Evolutionary conservation across 2,329 filamentous ascomycete species (phyloP), one percentile per base, ranked within the genome.

Genomic region (Colletotrichum godetiae): DNA sequence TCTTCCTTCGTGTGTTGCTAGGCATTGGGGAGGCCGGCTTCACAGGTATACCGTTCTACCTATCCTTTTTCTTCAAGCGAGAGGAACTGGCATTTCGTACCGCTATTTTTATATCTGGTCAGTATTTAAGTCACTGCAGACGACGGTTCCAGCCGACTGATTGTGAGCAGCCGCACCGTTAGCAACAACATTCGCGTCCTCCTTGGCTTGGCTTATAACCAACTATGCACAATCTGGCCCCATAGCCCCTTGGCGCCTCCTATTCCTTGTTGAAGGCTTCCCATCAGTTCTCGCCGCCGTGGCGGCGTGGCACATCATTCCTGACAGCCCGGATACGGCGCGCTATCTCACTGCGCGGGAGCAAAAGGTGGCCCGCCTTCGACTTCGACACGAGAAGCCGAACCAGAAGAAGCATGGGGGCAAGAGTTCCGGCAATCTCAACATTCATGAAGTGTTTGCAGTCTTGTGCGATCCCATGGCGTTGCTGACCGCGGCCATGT

Each of bases 241-340:
- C 19, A 92, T 97, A 62, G 93, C 94, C 0, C 91, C 93, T 4
- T 97, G 95, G 95, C 89, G 95, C n/a, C 87, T 95, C 2, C 86
- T 97, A 33, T 97, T 97, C 78, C 87, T 97, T 8, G 77, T 96
- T 13, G 95, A 97, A 81, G 95, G 95, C 1, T 96, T 97, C 73
- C 95, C 95, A 1, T 95, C 93, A 31, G 88, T 97, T 56, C 74
- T 97, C 10, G 89, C 94, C 13, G 92, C 94, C 6, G 90, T 93
- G 0, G 87, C 92, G 75, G 93, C 94, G 13, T 97, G 92, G 92
- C 86, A 87, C 66, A 85, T 92, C 78, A 91, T 97, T 63, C 95
- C 95, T 0, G 95, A 97, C 82, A 89, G 90, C 0, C 95, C 95
- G 0, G 86, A 88, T 24, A 90, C 85, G n/a, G 91, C 92, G 1